A percentile compares a stretch with the other conserved stretches of the same genome.
phyloP scores from a whole-genome alignment of 176 grass and related monocot genomes.

The Chrysopogon serrulatus region DNA sequence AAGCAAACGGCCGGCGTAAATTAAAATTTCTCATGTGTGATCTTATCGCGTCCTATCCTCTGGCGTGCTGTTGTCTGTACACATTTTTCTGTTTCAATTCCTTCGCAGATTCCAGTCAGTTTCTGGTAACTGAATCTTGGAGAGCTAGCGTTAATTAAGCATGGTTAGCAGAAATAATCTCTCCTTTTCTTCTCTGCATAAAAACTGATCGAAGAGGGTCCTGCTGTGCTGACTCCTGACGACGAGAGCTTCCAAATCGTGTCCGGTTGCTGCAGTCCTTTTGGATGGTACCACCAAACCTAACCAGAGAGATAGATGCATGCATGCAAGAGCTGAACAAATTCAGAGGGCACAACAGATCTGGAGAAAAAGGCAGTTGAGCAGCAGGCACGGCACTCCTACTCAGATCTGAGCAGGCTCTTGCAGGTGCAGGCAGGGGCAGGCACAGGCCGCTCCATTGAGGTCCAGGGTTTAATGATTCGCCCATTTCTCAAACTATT shows the following conservation, averaged over 20 bases:
- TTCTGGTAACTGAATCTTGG: neutral
- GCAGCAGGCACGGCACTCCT: neutral
- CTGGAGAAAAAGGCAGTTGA: constrained; percentile 29
- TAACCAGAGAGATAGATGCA: neutral
- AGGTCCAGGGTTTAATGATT: constrained; percentile 16
- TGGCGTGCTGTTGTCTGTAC: neutral
- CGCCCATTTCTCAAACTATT: constrained; percentile 13
- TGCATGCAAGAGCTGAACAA: constrained; percentile 19
- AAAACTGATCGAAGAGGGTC: neutral
- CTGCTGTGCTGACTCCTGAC: neutral
- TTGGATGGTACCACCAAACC: constrained; percentile 4
- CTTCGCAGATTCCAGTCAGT: neutral
- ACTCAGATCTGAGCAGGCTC: constrained; percentile 36
- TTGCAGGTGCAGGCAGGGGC: neutral
- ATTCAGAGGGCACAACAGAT: constrained; percentile 33
- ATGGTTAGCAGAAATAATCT: neutral
- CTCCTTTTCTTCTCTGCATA: too few relatives aligned
- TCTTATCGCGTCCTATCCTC: neutral
- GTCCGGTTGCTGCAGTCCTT: constrained; percentile 15
- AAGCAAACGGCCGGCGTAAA: too few relatives aligned
- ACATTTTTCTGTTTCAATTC: neutral
- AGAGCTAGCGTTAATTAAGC: neutral
- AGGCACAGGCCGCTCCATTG: neutral
- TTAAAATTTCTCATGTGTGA: neutral
- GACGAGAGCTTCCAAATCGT: constrained; percentile 20